phyloP scores from a whole-genome alignment of 495 filamentous ascomycete species.

The Podospora pseudoanserina region DNA sequence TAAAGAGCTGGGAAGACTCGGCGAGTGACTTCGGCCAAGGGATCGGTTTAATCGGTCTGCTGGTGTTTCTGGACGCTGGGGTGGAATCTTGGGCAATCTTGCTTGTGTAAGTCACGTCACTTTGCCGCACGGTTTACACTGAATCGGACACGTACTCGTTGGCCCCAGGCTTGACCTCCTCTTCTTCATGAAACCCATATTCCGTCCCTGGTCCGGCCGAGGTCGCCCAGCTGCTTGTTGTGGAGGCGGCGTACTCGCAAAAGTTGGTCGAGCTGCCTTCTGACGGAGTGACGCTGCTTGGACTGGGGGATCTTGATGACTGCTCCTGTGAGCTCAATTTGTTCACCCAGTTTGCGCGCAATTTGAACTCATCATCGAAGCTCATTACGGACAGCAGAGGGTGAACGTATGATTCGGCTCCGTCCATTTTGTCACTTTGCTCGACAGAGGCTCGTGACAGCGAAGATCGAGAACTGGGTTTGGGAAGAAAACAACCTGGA shows the following conservation, averaged over 20 bases:
- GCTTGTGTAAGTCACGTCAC: neutral
- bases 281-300: slow-evolving; percentile 13
- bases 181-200: slow-evolving; percentile 20
- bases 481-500: too few species aligned
- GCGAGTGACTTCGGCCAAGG: slow-evolving; percentile 11
- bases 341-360: neutral
- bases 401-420: neutral
- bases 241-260: slow-evolving; percentile 19
- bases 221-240: slow-evolving; percentile 26
- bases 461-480: neutral
- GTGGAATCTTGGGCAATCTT: slow-evolving; percentile 8
- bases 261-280: slow-evolving; percentile 18
- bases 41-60: slow-evolving; percentile 13
- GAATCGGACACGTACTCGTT: slow-evolving; percentile 21
- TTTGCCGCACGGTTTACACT: neutral
- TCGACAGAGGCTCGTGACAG: neutral
- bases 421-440: neutral
- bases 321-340: neutral
- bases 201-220: slow-evolving; percentile 20
- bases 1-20: slow-evolving; percentile 20
- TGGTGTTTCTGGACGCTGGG: slow-evolving; percentile 13
- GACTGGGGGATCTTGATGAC: slow-evolving; percentile 24
- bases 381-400: neutral
- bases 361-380: neutral
- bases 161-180: slow-evolving; percentile 17